Evolutionary conservation across 2,329 filamentous ascomycete genomes (phyloP), one percentile per base, ranked within the genome.

Genomic region (Botryotinia convoluta): DNA sequence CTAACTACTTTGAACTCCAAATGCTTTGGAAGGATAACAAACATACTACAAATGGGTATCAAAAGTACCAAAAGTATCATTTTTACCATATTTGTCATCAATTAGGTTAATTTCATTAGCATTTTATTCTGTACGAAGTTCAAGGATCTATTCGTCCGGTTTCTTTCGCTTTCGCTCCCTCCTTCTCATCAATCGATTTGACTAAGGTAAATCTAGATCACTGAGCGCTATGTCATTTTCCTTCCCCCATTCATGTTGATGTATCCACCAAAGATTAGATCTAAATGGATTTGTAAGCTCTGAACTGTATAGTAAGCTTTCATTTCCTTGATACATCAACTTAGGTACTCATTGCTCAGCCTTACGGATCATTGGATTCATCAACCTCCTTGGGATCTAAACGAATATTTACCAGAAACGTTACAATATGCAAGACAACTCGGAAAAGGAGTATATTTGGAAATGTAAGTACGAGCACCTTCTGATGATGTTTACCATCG

Each of bases 211-310:
- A 26, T 44, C 54, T 37, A n/a, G 39, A 44, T 44, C 54, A 37
- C 39, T 37, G 29, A 26, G 54, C 29, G 37, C 44, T 45, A 32
- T 67, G 26, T 39, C 26, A 39, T 54, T n/a, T 10, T 16, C 22
- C 54, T 54, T 29, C 16, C 45, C 54, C 51, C 37, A n/a, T 67
- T 20, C 39, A 22, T 68, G 8, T 54, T 57, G 14, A 29, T 12
- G 18, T 54, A 42, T 42, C 37, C 37, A 69, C 67, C 26, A 57
- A 54, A 16, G 35, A 42, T 68, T 42, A 57, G 35, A 57, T 68
- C 67, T 45, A 45, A 29, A 61, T 59, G 20, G 51, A 70, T 70
- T 61, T 61, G 37, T 70, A 70, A 70, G 68, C 68, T 51, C 39
- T 44, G 20, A 39, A 45, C 32, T 32, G 29, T 35, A 5, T 39